Evolutionary conservation across 768 basidiomycete species (phyloP), one percentile per base, ranked within the genome.

Genomic region (Lentinula sp.): DNA sequence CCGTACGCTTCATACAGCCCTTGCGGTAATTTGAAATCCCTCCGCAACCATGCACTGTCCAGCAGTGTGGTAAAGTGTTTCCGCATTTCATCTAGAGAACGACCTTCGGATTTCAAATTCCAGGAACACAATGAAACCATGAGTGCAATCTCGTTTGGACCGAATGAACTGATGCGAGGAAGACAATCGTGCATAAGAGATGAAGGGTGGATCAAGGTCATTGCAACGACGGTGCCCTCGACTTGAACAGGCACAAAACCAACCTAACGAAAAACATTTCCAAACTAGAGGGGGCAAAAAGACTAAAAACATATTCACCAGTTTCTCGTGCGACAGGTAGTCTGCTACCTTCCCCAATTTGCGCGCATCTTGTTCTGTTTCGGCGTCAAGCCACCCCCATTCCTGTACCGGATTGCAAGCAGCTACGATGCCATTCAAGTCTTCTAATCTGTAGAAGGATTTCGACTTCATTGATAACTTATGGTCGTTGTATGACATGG

Each of bases 401-500:
- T 59, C 45, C n/a, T 59, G 57, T 36, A 50, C 57, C 7, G 57
- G 57, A 36, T 35, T 49, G 15, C 41, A 59, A 18, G 57, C 57
- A 10, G 48, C 37, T 7, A 59, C 13, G 4, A 59, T 36, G 6
- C 13, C 6, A 18, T 28, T 28, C 12, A 59, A 28, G 20, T 35
- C 16, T 20, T 49, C 33, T 12, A 45, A 16, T 46, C 16, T 36
- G 23, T n/a, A 59, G 16, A 59, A 59, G 5, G 45, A 59, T 20
- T 28, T 20, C n/a, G 57, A 59, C n/a, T 49, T 20, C 32, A 59
- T 48, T 18, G n/a, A 36, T 16, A 48, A n/a, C 46, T 36, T 46
- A 18, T 33, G 10, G 18, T 59, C 46, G 10, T 28, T 56, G 39
- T 56, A 56, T 16, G 57, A 20, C 57, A 59, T 59, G 16, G 57